These are phyloP conservation scores for Trypanosoma scelopori DNA, from an alignment of 208 protist species.

Conservation along the genomic window DNA sequence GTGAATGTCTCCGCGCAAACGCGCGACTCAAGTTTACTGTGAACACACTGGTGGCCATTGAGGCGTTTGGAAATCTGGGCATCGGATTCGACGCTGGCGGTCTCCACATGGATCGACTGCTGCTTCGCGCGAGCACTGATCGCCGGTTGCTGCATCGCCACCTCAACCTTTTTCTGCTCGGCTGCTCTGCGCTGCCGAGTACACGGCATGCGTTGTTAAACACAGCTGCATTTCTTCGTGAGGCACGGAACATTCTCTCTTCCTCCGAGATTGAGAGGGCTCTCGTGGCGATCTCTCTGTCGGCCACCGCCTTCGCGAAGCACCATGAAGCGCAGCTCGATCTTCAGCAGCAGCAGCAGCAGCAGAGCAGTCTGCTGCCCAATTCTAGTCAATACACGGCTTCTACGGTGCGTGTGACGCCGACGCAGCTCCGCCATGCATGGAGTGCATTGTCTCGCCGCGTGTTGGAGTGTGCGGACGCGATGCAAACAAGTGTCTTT, in stretches of 20 bases:
- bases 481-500: constrained; percentile 26
- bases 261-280: constrained; percentile 29
- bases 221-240: constrained; percentile 26
- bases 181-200: constrained; percentile 29
- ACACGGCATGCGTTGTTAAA: constrained; percentile 29
- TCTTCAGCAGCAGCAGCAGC: constrained; percentile 16
- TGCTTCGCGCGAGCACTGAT: constrained; percentile 35
- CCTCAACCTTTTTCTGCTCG: constrained; percentile 31
- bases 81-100: constrained; percentile 10
- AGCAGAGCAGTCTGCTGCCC: too few species aligned
- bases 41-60: constrained; percentile 21
- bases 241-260: constrained; percentile 27
- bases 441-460: constrained; percentile 34
- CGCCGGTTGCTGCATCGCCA: constrained; percentile 32
- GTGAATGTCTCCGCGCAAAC: constrained; percentile 14
- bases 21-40: constrained; percentile 25
- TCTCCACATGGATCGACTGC: constrained; percentile 19
- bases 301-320: constrained; percentile 27
- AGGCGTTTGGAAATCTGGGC: constrained; percentile 17
- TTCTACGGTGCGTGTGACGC: constrained; percentile 15
- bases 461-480: constrained; percentile 24
- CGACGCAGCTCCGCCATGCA: constrained; percentile 26
- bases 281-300: constrained; percentile 35
- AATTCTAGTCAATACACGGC: neutral
- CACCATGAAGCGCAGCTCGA: constrained; percentile 30